phyloP scores from a whole-genome alignment of 148 eudicot species.

The Vaccinium macrocarpon region DNA sequence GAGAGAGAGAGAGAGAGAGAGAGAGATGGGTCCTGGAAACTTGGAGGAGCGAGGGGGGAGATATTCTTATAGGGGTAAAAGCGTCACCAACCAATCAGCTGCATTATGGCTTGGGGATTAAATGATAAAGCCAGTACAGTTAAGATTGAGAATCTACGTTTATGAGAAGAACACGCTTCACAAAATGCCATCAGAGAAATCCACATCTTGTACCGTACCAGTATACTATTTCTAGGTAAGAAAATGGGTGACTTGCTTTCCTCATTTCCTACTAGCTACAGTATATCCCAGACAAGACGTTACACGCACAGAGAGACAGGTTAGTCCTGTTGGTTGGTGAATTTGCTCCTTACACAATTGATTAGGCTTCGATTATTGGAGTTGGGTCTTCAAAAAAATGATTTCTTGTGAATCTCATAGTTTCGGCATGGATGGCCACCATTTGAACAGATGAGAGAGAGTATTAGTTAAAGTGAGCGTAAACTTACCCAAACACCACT shows the following conservation, averaged over 20 bases:
- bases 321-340: too few relatives aligned
- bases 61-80: slow-evolving; percentile 2
- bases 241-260: not conserved
- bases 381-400: too few relatives aligned
- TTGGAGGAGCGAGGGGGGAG: not conserved
- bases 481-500: too few relatives aligned
- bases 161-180: slow-evolving; percentile 20
- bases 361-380: too few relatives aligned
- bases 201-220: not conserved
- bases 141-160: slow-evolving; percentile 2
- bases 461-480: too few relatives aligned
- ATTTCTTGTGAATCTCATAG: too few relatives aligned
- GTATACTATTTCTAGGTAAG: not conserved
- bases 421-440: too few relatives aligned
- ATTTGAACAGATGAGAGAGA: too few relatives aligned
- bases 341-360: too few relatives aligned
- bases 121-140: not conserved
- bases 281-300: not conserved
- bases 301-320: not conserved
- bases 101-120: not conserved
- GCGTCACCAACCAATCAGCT: slow-evolving; percentile 1
- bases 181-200: slow-evolving; percentile 16
- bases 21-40: not conserved
- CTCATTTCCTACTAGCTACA: not conserved
- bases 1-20: not conserved